Percentiles rank a stretch among this genome's conserved stretches.
Conservation (phyloP, 2,329 filamentous ascomycete species). For the Phymatotrichopsis omnivora region DNA sequence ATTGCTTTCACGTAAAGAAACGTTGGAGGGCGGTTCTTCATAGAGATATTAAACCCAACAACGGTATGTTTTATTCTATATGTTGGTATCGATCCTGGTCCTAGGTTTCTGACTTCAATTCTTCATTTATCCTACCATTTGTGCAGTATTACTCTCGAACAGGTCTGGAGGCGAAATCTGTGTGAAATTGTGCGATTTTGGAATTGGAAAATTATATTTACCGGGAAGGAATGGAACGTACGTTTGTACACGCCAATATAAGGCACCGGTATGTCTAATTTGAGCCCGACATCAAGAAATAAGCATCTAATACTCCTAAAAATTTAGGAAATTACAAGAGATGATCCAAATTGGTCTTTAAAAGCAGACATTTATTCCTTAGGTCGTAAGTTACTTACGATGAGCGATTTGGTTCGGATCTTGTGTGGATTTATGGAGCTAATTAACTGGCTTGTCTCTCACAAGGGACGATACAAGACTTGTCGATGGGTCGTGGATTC, state of each 20-base stretch:
- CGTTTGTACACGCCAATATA: no score
- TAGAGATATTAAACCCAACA: conserved; percentile 9
- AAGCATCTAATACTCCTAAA: neutral
- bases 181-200: conserved; percentile 9
- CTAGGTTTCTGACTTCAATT: no score
- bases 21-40: conserved; percentile 9
- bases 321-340: conserved; percentile 3
- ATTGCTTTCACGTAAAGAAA: neutral
- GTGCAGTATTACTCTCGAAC: conserved; percentile 8
- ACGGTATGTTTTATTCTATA: neutral
- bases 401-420: no score
- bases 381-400: conserved; percentile 1
- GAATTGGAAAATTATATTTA: conserved; percentile 5
- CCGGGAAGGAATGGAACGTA: no score
- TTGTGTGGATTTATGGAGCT: no score
- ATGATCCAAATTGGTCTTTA: conserved; percentile 5
- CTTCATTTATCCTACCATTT: no score
- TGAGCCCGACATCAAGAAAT: no score
- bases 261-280: no score
- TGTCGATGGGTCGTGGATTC: no score
- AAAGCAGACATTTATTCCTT: conserved; percentile 9
- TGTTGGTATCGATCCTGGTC: neutral
- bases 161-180: no score
- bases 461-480: no score
- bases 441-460: no score